Evolutionary conservation across 2,329 filamentous ascomycete species (phyloP), one percentile per base, ranked within the genome.

Genomic region (Exserohilum rostratum): DNA sequence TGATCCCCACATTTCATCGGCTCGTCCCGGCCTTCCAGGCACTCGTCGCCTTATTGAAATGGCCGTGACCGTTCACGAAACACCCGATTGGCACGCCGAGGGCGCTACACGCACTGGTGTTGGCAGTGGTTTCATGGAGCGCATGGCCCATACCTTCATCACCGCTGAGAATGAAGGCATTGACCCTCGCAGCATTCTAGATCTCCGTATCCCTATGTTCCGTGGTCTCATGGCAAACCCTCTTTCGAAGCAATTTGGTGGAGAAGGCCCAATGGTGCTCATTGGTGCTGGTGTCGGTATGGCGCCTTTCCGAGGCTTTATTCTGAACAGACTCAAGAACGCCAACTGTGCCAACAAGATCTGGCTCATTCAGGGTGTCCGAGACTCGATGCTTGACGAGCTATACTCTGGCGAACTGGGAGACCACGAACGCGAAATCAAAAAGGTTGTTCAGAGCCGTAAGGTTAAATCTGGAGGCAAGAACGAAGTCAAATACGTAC

Each of bases 291-390:
- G 95, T 50, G 95, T 99, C 18, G 95, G 95, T 61, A 93, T 99
- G 76, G 95, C 95, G 10, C 95, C 95, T 0, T 99, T 99, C 87
- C 88, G 95, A 44, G 95, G 95, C 53, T 99, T 99, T 75, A 96
- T 99, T 39, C 90, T 98, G 78, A 91, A 96, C 55, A 86, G 93
- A 11, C 83, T 97, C 53, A 93, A 93, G 82, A 95, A 92, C 58
- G 93, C 93, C 70, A 97, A 96, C 78, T 96, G 93, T 71, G 92
- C 91, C 60, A 97, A 97, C 82, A 97, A 97, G 79, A 93, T 97
- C 67, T 97, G 93, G 93, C 90, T 97, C 40, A 85, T 97, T 39
- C 93, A 97, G 78, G 93, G 93, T 34, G 87, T 96, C 40, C 89
- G 93, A n/a, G 95, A 99, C 77, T 92, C 90, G 22, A 85, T 96